Evolutionary conservation across 2,329 filamentous ascomycete genomes (phyloP), one percentile per base, ranked within the genome.

Genomic region (Fusarium veterinarium): DNA sequence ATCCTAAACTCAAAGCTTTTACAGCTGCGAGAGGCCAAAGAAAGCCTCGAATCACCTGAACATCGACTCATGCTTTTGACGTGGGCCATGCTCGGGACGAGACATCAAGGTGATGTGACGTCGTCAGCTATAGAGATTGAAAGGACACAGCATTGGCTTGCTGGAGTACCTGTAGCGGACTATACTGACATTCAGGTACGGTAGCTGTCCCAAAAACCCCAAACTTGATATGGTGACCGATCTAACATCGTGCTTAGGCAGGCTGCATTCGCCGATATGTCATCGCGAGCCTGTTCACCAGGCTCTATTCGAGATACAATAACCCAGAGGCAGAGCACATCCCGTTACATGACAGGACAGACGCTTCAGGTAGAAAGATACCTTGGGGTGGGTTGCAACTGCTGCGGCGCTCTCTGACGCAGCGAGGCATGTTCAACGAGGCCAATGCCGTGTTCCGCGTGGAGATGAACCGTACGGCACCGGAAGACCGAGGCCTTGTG

Each of bases 391-490:
- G 49, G 10, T 5, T 53, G 6, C 23, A 17, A 40, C 23, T 40
- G 9, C 49, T 53, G 1, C 10, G 49, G 31, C 49, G 49, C 19
- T 53, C 33, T n/a, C 33, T 53, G 19, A 40, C 33, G 8, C 49
- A 53, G 33, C 33, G 23, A 28, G 14, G 49, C 33, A 40, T 40
- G 49, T 17, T 53, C 19, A 53, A 53, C 10, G 49, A 40, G 19
- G 49, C 49, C 23, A 53, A 53, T 30, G 49, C 49, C 14, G 16
- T 53, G 23, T 30, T 53, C 19, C 49, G 49, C 49, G 49, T 38
- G 10, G 49, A 53, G 49, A 10, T 53, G 10, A 53, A 53, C 3
- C 49, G 49, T 9, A 53, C 49, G 33, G 19, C 49, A 40, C 49
- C 49, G 13, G 49, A 53, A n/a, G 14, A 40, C 13, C 49, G 33